Evolutionary conservation across 768 basidiomycete genomes (phyloP), one percentile per base, ranked within the genome.

Genomic region (Lactifluus volemus): DNA sequence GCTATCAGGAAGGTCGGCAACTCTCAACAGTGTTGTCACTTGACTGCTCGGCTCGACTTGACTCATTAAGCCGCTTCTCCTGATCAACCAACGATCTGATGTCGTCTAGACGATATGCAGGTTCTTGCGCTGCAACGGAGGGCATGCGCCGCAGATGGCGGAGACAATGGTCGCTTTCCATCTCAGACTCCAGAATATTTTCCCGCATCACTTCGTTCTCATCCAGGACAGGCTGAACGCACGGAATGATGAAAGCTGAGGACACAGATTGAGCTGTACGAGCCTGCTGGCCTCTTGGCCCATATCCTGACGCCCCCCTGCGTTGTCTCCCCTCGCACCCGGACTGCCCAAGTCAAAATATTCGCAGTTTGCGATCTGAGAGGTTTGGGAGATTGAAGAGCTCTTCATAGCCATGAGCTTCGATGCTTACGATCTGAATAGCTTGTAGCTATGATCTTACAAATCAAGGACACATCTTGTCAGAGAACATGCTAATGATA

Each of bases 61-160:
- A 6, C 32, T 34, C 32, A 34, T 34, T 34, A 34, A 6, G 32
- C 9, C 9, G 32, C 32, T 34, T 34, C 32, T 34, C 32, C 32
- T 34, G 38, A 49, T n/a, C 14, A 3, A 81, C 94, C 70, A 68
- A 96, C 95, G 86, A 84, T 75, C 90, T 81, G 67, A 98, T 93
- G 68, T 98, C 93, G 67, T 98, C 94, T 25, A 98, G 77, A 56
- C 92, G 85, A 69, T 98, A 98, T 4, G 84, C 86, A 14, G 85
- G 79, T 65, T 95, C 93, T 30, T 78, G 78, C 2, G 74, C 88
- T 38, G 78, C 77, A 0, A 82, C 78, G 0, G 95, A 95, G n/a
- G 92, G 84, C 73, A 90, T 88, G 12, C 89, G 84, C 55, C 88
- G 81, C 44, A 77, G 75, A 63, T 83, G 77, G 21, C 82, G 78